Conservation (phyloP, 1,139 yeast species). For the Candida labiduridarum region DNA sequence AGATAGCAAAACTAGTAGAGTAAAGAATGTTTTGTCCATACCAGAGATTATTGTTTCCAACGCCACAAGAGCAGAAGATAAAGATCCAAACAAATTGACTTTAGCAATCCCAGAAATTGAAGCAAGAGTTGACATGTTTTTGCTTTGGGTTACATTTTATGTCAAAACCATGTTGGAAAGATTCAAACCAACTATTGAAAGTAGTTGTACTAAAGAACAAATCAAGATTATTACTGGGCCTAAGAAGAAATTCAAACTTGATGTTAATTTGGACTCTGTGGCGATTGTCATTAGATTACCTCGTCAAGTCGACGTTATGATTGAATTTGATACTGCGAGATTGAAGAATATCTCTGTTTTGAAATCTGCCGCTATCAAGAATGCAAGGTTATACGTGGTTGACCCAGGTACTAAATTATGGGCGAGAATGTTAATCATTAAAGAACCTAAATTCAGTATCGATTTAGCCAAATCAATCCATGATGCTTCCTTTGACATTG, state of each 20-base stretch:
- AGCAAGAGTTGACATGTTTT: conserved; percentile 44
- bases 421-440: conserved; percentile 42
- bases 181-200: conserved; percentile 38
- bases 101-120: conserved; percentile 41
- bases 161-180: conserved; percentile 38
- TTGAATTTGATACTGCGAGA: conserved; percentile 48
- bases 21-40: conserved; percentile 37
- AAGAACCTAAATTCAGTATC: conserved; percentile 36
- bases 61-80: conserved; percentile 20
- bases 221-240: conserved; percentile 27
- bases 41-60: conserved; percentile 32
- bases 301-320: conserved; percentile 49
- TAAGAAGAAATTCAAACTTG: conserved; percentile 29
- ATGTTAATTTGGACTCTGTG: conserved; percentile 40
- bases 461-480: conserved; percentile 24
- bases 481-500: conserved; percentile 24
- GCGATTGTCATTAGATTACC: conserved; percentile 54
- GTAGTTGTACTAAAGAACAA: conserved; percentile 30
- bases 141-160: conserved; percentile 47
- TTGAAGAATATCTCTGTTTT: conserved; percentile 31
- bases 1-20: conserved; percentile 24
- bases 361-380: conserved; percentile 34
- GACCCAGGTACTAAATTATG: conserved; percentile 57
- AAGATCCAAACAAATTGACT: conserved; percentile 30
- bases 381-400: conserved; percentile 50